Base-by-base conservation (phyloP, 2,329 filamentous ascomycete species). In the Grosmannia serpens region DNA sequence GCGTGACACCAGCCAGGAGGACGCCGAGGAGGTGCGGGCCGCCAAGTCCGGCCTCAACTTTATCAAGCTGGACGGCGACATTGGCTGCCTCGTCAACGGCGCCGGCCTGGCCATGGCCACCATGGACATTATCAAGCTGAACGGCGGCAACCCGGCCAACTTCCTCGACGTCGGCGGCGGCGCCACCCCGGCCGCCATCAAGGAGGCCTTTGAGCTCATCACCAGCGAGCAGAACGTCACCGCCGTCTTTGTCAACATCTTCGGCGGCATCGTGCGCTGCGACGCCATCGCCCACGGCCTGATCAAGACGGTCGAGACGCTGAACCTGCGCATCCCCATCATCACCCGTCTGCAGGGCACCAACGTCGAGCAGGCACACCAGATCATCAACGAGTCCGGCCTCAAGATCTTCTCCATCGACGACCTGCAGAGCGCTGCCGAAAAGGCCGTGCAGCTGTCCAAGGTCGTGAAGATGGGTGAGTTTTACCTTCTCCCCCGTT, bases 91-190 rank as follows among this genome's bases (percentile, higher is more conserved):
- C 67, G 94, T 99, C 79, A 99, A 99, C 79, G 94, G 94, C 73
- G 94, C 94, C 69, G 94, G 94, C 79, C 88, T 99, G 66, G 94
- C 94, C 77, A 99, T 99, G 94, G 94, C 94, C 64, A 99, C 94
- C 73, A 99, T 99, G 94, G 94, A 99, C 76, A 97, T 99, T 75
- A 99, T 99, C 84, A 97, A 99, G 85, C 84, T 99, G 64, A 99
- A 97, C 78, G 94, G 94, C 67, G 94, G 94, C 64, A 80, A 84
- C 70, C 94, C 94, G 63, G 94, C 94, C 68, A 99, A 99, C 85
- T 99, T 99, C 86, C 82, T 99, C 67, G 94, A 99, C 73, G 94
- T 99, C 67, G 94, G 94, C 70, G 94, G 94, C 73, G 94, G 94
- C 80, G 94, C 94, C 66, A 99, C 94, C 61, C 91, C 94, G 38